A percentile compares a stretch with the other conserved stretches of the same genome.
These are phyloP conservation scores for Backusella tuberculispora DNA, from an alignment of 192 early-diverging fungal genomes.

Conservation along the genomic window DNA sequence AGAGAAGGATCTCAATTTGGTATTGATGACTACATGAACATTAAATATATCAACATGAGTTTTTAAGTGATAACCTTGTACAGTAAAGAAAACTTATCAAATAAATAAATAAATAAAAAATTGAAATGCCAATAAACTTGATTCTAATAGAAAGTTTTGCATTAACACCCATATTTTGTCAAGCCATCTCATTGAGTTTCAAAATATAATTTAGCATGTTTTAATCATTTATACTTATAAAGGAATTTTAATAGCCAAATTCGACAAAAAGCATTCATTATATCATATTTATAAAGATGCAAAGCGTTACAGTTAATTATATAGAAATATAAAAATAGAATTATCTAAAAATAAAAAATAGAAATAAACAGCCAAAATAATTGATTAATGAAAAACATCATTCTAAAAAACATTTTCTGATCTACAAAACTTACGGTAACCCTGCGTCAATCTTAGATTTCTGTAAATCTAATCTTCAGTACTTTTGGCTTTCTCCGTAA, in stretches of 20 bases:
- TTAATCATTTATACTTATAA: neutral
- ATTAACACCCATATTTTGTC: too few relatives aligned
- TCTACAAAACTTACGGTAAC: neutral
- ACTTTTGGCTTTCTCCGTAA: neutral
- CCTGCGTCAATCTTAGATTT: neutral
- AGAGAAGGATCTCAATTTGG: conserved; percentile 60
- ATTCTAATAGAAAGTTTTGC: neutral
- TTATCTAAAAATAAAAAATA: neutral
- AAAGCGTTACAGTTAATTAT: neutral
- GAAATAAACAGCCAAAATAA: neutral
- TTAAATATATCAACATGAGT: conserved; percentile 27
- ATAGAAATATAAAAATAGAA: neutral
- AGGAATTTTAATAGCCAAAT: neutral
- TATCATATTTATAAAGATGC: neutral
- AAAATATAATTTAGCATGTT: neutral
- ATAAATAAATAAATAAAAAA: conserved; percentile 1
- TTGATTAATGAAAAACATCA: neutral
- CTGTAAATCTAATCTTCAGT: neutral
- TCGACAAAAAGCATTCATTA: neutral
- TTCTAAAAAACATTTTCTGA: neutral
- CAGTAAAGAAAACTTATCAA: neutral
- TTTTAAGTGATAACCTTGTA: conserved; percentile 5
- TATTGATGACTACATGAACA: conserved; percentile 26
- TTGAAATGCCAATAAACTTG: too few relatives aligned
- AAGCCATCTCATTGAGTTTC: too few relatives aligned